Percentiles rank a stretch among this genome's conserved stretches.
These are phyloP conservation scores for Aspergillus tanneri DNA, from an alignment of 2,329 filamentous ascomycete species.

Conservation along the genomic window DNA sequence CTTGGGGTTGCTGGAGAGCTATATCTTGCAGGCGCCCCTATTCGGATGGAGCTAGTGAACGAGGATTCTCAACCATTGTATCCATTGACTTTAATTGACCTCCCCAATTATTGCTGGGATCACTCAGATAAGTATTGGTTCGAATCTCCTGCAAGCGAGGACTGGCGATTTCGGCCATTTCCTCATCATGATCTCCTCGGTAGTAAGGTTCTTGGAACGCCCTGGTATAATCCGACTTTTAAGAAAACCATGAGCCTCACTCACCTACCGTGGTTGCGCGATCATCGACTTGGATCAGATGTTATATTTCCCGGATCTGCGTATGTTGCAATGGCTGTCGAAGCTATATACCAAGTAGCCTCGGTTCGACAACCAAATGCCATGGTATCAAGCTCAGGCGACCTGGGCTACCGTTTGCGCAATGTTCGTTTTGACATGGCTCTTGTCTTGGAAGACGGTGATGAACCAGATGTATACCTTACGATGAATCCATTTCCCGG, in stretches of 20 bases:
- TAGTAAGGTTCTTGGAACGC: constrained; percentile 6
- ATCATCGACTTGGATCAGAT: constrained; percentile 2
- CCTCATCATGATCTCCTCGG: constrained; percentile 6
- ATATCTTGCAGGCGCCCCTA: neutral
- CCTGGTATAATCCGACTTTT: constrained; percentile 2
- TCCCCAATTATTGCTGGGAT: constrained; percentile 9
- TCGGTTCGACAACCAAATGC: neutral
- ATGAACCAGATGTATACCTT: constrained; percentile 2
- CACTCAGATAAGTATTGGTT: constrained; percentile 7
- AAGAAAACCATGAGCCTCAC: constrained; percentile 3
- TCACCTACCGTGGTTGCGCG: neutral
- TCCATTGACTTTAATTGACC: constrained; percentile 3
- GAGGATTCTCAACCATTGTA: neutral
- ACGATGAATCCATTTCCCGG: constrained; percentile 5
- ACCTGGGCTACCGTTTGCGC: constrained; percentile 3
- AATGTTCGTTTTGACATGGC: constrained; percentile 7
- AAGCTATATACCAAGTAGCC: constrained; percentile 7
- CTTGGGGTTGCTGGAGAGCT: constrained; percentile 5
- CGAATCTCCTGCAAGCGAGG: neutral
- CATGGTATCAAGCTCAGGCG: neutral
- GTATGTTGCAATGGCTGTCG: constrained; percentile 8
- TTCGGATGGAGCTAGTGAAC: constrained; percentile 6
- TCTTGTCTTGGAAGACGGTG: constrained; percentile 8
- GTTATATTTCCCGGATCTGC: constrained; percentile 6
- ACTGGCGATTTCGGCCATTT: constrained; percentile 7